A percentile compares a stretch with the other conserved stretches of the same genome.
Conservation (phyloP, 179 eudicot genomes). For the Patellifolia procumbens region DNA sequence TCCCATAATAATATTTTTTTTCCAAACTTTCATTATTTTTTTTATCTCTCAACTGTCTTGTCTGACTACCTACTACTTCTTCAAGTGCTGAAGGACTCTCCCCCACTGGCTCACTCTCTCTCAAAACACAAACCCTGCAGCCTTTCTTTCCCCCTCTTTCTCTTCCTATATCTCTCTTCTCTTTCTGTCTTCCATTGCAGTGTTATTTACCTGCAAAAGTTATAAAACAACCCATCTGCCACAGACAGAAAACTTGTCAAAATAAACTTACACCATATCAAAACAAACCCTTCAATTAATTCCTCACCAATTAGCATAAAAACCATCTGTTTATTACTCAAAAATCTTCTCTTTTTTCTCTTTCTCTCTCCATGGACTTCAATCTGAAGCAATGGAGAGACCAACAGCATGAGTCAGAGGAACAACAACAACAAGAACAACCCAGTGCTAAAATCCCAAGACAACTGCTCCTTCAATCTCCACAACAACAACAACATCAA, state of each 20-base stretch:
- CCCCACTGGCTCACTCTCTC: constrained; percentile 14
- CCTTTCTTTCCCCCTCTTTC: constrained; percentile 12
- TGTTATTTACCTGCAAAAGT: constrained; percentile 25
- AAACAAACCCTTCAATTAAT: constrained; percentile 6
- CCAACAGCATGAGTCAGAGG: constrained; percentile 46
- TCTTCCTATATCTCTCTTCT: not conserved
- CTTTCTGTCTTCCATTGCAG: constrained; percentile 3
- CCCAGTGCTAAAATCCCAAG: constrained; percentile 54
- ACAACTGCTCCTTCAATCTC: constrained; percentile 37
- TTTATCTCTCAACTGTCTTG: constrained; percentile 53
- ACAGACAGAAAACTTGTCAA: not conserved
- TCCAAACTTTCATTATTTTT: not conserved
- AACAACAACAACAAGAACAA: constrained; percentile 35
- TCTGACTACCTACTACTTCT: constrained; percentile 45
- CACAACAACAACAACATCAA: constrained; percentile 29
- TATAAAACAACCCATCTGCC: constrained; percentile 21
- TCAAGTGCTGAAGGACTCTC: constrained; percentile 29
- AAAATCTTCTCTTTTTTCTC: not conserved
- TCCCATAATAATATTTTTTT: not conserved
- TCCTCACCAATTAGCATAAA: constrained; percentile 27
- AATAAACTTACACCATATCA: constrained; percentile 9
- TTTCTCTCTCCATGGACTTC: constrained; percentile 58
- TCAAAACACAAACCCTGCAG: constrained; percentile 27
- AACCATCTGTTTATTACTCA: constrained; percentile 4
- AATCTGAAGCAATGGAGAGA: constrained; percentile 79